Base-by-base conservation (phyloP, 768 basidiomycete species). In the Lyophyllum semitale region DNA sequence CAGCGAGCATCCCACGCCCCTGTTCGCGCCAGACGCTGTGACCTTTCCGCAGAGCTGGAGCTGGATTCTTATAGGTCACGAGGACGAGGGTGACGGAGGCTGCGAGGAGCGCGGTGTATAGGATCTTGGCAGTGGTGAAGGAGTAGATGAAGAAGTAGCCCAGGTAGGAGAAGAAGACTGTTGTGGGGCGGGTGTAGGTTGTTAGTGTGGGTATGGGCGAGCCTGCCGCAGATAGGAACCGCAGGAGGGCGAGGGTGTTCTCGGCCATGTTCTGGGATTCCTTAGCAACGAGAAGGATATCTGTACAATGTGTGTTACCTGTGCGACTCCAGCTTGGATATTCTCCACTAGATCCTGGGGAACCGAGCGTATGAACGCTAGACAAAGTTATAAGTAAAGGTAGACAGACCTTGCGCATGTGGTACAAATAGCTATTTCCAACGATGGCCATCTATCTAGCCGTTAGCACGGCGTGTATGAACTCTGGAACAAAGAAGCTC, bases 401-500 rank as follows among this genome's bases (percentile, higher is more conserved):
- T 32, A 32, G 12, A 6, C 30, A 32, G 30, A 87, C 89, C 77
- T 92, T 91, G 46, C 89, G 85, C 74, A 93, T 98, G 70, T 98
- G 95, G 66, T 97, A 98, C 49, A 93, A 75, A 68, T 97, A 98
- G 61, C 91, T 91, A 69, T 96, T 91, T 13, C 93, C 91, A 3
- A 96, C 86, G 23, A 96, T 74, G 0, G 95, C 95, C 82, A 96
- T 93, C 90, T 93, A 60, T n/a, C 23, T 32, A 27, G 45, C 9
- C 46, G 47, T 41, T 30, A 52, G 55, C 43, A 38, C 50, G n/a
- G 23, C 40, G 48, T 8, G 20, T 51, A n/a, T n/a, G 27, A 20
- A 33, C 13, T 18, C 35, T 42, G 41, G 18, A 20, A 46, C 18
- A 4, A 37, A 69, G 18, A 12, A 42, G 72, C 85, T 64, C 64